phyloP scores from a whole-genome alignment of 371 early-diverging fungal genomes.

The Saksenaea vasiformis region DNA sequence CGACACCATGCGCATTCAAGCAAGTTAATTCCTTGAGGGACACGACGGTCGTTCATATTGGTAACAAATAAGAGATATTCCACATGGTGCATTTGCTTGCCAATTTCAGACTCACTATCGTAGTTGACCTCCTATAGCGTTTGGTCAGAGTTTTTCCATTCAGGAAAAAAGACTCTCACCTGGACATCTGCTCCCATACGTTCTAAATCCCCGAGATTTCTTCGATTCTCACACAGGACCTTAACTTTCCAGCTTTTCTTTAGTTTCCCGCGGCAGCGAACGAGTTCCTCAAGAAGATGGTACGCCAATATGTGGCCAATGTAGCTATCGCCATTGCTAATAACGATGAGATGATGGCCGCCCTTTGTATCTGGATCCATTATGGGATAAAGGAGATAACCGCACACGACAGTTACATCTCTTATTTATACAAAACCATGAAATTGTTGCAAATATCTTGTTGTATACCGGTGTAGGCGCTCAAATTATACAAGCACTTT shows the following conservation, averaged over 20 bases:
- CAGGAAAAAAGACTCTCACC: neutral
- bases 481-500: no score
- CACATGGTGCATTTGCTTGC: conserved; percentile 11
- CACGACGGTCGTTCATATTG: neutral
- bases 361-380: neutral
- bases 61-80: conserved; percentile 11
- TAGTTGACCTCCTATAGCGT: conserved; percentile 15
- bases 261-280: conserved; percentile 3
- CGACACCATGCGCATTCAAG: conserved; percentile 7
- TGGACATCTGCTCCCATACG: conserved; percentile 14
- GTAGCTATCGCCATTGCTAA: conserved; percentile 13
- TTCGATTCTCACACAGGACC: conserved; percentile 6
- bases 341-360: neutral
- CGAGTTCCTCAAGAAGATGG: conserved; percentile 9
- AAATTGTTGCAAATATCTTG: no score
- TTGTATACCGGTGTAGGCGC: no score
- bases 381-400: no score
- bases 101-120: neutral
- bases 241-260: conserved; percentile 21
- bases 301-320: conserved; percentile 14
- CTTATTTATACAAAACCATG: no score
- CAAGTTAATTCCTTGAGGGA: neutral
- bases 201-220: neutral
- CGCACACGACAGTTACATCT: no score
- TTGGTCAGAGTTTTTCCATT: neutral